Conservation (phyloP, 1,284 basidiomycete species). For the Naganishia albida region DNA sequence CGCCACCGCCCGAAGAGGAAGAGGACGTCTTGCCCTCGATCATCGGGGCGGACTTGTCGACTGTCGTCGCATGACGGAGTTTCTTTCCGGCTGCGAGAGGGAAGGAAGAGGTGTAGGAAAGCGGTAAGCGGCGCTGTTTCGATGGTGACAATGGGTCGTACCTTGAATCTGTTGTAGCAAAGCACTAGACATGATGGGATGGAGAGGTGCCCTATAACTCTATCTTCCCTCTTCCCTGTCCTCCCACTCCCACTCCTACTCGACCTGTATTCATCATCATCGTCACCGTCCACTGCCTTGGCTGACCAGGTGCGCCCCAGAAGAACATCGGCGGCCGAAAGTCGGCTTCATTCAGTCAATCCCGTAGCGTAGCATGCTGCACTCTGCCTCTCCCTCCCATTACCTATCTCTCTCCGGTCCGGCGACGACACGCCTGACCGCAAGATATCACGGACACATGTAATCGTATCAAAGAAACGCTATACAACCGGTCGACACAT, state of each 20-base stretch:
- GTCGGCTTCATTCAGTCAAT: not conserved
- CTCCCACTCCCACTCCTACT: too few relatives aligned
- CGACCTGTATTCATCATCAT: not conserved
- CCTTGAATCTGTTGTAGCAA: slow-evolving; percentile 26
- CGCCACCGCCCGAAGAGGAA: slow-evolving; percentile 55
- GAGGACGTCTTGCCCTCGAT: slow-evolving; percentile 56
- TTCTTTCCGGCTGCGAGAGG: slow-evolving; percentile 12
- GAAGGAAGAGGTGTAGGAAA: too few relatives aligned
- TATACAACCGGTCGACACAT: too few relatives aligned
- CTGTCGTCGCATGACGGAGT: slow-evolving; percentile 59
- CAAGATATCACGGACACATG: too few relatives aligned
- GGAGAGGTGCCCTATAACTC: not conserved
- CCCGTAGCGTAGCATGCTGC: too few relatives aligned
- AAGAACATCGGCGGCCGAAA: not conserved
- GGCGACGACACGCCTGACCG: too few relatives aligned
- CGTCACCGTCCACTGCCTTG: not conserved
- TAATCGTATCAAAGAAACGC: too few relatives aligned
- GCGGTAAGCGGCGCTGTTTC: not conserved
- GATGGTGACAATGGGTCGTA: not conserved
- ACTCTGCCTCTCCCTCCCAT: too few relatives aligned
- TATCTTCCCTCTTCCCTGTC: not conserved
- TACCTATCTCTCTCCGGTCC: too few relatives aligned
- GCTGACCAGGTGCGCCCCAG: not conserved
- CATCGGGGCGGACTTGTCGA: slow-evolving; percentile 74
- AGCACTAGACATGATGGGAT: slow-evolving; percentile 18